A percentile compares a stretch with the other conserved stretches of the same genome.
Evolutionary conservation across 768 basidiomycete genomes (phyloP).

Genomic region (Amanita polypyramis): DNA sequence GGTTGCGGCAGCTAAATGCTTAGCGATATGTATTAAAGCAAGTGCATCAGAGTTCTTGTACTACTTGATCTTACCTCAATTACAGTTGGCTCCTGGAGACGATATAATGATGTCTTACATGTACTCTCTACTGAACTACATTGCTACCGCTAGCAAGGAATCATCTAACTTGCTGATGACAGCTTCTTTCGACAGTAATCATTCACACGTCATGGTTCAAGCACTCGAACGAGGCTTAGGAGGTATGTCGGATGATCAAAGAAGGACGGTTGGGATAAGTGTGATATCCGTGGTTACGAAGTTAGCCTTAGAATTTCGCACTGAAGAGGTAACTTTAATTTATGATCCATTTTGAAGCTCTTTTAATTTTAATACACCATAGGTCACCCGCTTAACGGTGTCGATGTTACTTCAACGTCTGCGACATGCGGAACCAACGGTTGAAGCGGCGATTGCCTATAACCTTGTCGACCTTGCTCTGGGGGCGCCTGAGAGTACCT

Average conservation of each 20-base stretch:
- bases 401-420: constrained; percentile 90
- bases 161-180: constrained; percentile 22
- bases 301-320: constrained; percentile 77
- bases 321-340: constrained; percentile 54
- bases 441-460: constrained; percentile 86
- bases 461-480: constrained; percentile 88
- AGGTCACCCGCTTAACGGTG: constrained; percentile 81
- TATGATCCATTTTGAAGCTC: neutral
- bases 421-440: constrained; percentile 73
- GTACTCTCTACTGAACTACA: constrained; percentile 92
- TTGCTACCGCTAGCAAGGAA: constrained; percentile 77
- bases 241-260: constrained; percentile 75
- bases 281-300: constrained; percentile 87
- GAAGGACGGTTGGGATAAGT: constrained; percentile 74
- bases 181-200: neutral
- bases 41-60: constrained; percentile 9
- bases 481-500: constrained; percentile 62
- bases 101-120: constrained; percentile 90
- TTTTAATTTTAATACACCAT: neutral
- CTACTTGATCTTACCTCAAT: constrained; percentile 4
- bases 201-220: constrained; percentile 19
- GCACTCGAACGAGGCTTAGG: constrained; percentile 54
- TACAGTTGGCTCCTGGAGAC: constrained; percentile 72
- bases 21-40: constrained; percentile 84
- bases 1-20: constrained; percentile 78